A percentile compares a stretch with the other conserved stretches of the same genome.
Conservation (phyloP, 2,329 filamentous ascomycete species). For the Volutella citrinella region DNA sequence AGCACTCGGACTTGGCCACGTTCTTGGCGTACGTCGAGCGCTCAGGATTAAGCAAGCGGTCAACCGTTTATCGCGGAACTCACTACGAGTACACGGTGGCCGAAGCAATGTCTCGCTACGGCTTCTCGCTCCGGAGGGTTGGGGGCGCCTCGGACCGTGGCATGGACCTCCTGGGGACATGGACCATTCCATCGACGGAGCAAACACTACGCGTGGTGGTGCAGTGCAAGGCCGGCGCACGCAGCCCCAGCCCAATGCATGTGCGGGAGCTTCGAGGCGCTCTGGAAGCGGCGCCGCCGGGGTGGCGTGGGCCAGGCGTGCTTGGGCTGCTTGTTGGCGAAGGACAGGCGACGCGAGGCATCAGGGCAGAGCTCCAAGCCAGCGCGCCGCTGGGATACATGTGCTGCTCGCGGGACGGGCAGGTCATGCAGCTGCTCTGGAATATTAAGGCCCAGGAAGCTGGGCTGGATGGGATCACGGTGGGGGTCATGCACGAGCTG, state of each 20-base stretch:
- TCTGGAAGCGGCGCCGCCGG: conserved; percentile 68
- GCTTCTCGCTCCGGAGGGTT: conserved; percentile 63
- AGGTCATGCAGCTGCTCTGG: conserved; percentile 68
- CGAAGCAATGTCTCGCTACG: conserved; percentile 52
- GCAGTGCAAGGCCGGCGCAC: conserved; percentile 67
- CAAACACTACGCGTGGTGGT: conserved; percentile 45
- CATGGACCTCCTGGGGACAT: conserved; percentile 71
- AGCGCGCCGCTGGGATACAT: conserved; percentile 69
- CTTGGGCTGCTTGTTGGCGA: conserved; percentile 71
- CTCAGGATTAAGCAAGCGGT: conserved; percentile 50
- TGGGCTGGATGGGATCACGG: conserved; percentile 59
- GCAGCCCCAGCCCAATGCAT: conserved; percentile 53
- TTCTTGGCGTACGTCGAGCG: conserved; percentile 64
- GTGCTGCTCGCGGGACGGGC: conserved; percentile 56
- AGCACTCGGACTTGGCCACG: conserved; percentile 61
- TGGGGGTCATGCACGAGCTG: conserved; percentile 41
- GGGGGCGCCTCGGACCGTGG: conserved; percentile 67
- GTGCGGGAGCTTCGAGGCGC: conserved; percentile 79
- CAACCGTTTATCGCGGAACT: conserved; percentile 67
- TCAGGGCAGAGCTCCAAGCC: conserved; percentile 68
- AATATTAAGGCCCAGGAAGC: conserved; percentile 61
- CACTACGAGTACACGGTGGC: conserved; percentile 73
- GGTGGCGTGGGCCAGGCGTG: conserved; percentile 64
- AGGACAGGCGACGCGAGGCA: conserved; percentile 71
- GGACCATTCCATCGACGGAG: conserved; percentile 48